Percentiles rank a stretch among this genome's conserved stretches.
These are phyloP conservation scores for Colletotrichum endophyticum DNA, from an alignment of 2,329 filamentous ascomycete species.

Conservation along the genomic window DNA sequence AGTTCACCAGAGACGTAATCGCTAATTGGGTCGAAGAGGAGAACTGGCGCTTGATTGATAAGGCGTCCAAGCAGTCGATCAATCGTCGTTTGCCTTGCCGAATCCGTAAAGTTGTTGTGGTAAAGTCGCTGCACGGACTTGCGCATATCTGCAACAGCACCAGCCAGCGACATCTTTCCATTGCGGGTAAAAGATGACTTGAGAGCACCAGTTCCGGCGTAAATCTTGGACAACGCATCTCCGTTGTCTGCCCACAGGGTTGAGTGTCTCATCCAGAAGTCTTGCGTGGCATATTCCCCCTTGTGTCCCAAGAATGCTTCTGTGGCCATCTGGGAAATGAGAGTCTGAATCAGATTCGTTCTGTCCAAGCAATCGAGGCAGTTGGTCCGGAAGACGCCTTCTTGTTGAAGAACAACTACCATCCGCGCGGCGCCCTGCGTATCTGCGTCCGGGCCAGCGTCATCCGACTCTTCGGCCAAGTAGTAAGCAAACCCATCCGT, in stretches of 20 bases:
- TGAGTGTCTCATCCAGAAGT: slow-evolving; percentile 92
- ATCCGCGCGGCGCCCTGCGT: slow-evolving; percentile 45
- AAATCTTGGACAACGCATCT: slow-evolving; percentile 91
- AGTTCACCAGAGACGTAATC: slow-evolving; percentile 86
- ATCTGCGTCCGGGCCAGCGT: slow-evolving; percentile 45
- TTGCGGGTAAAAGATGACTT: slow-evolving; percentile 94
- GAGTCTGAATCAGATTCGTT: slow-evolving; percentile 94
- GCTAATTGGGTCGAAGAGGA: slow-evolving; percentile 92
- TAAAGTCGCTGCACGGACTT: slow-evolving; percentile 95
- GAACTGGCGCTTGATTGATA: slow-evolving; percentile 82
- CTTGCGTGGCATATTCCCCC: slow-evolving; percentile 70
- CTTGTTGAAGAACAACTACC: slow-evolving; percentile 84
- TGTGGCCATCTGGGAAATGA: slow-evolving; percentile 92
- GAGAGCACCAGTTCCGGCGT: slow-evolving; percentile 92
- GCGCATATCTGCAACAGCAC: slow-evolving; percentile 90
- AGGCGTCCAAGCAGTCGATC: slow-evolving; percentile 88
- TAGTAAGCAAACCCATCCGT: slow-evolving; percentile 93
- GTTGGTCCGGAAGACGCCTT: slow-evolving; percentile 95
- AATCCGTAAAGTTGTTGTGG: slow-evolving; percentile 97
- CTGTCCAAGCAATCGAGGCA: slow-evolving; percentile 95
- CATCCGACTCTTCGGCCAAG: slow-evolving; percentile 74
- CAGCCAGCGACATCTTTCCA: slow-evolving; percentile 94
- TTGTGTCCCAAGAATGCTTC: slow-evolving; percentile 82
- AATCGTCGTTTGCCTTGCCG: slow-evolving; percentile 90
- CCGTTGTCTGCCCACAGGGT: slow-evolving; percentile 98